Percentiles rank a stretch among this genome's conserved stretches.
Evolutionary conservation across 2,329 filamentous ascomycete genomes (phyloP).

Genomic region (Alternaria panax): DNA sequence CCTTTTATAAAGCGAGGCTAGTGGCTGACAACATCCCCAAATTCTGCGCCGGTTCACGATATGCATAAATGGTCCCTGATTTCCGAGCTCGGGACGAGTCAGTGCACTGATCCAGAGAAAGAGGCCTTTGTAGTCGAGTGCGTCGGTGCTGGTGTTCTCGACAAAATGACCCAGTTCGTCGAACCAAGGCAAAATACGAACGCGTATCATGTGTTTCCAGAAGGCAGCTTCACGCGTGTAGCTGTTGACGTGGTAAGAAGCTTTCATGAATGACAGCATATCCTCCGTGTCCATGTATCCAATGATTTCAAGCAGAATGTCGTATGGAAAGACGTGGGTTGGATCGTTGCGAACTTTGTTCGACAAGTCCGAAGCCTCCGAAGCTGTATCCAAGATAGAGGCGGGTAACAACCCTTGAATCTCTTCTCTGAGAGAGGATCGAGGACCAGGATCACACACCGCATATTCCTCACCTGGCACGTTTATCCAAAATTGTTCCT

Average conservation of each 20-base stretch:
- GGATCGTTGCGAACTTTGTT: slow-evolving; percentile 22
- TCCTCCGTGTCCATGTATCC: slow-evolving; percentile 11
- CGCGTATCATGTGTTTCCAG: slow-evolving; percentile 24
- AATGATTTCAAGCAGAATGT: slow-evolving; percentile 19
- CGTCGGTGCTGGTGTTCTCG: not conserved
- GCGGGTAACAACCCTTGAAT: slow-evolving; percentile 17
- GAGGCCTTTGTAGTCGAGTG: slow-evolving; percentile 24
- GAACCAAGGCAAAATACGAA: slow-evolving; percentile 25
- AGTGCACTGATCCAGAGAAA: slow-evolving; percentile 33
- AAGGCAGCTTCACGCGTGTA: slow-evolving; percentile 14
- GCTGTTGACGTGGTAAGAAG: slow-evolving; percentile 19
- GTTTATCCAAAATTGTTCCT: slow-evolving; percentile 22
- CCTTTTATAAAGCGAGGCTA: slow-evolving; percentile 11
- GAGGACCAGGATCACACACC: slow-evolving; percentile 14
- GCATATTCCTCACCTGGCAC: slow-evolving; percentile 29
- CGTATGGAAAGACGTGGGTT: slow-evolving; percentile 18
- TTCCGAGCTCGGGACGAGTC: slow-evolving; percentile 24
- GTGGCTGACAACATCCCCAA: slow-evolving; percentile 26
- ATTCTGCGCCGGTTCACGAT: slow-evolving; percentile 46
- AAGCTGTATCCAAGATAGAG: slow-evolving; percentile 4
- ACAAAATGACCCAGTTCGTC: slow-evolving; percentile 12
- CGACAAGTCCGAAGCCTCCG: not conserved
- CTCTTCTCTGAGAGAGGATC: slow-evolving; percentile 4
- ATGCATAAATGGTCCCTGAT: slow-evolving; percentile 34
- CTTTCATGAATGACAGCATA: slow-evolving; percentile 18